These are phyloP conservation scores for Colletotrichum simmondsii DNA, from an alignment of 2,329 filamentous ascomycete genomes.

Conservation along the genomic window DNA sequence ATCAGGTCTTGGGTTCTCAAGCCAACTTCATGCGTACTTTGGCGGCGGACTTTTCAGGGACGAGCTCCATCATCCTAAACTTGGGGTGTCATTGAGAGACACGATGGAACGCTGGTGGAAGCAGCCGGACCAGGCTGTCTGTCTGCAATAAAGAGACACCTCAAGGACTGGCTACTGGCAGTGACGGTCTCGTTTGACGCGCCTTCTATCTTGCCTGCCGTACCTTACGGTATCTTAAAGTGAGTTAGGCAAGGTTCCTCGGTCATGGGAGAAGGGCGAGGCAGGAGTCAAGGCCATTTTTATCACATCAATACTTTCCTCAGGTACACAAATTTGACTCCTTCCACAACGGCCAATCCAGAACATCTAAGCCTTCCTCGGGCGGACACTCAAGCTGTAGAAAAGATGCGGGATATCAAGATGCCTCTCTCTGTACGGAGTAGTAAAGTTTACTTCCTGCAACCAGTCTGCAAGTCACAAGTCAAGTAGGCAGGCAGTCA, in stretches of 20 bases:
- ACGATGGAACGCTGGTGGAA: slow-evolving; percentile 25
- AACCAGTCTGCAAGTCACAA: slow-evolving; percentile 23
- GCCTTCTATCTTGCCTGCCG: no score
- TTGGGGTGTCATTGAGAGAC: slow-evolving; percentile 18
- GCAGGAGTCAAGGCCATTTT: neutral
- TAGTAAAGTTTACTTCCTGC: neutral
- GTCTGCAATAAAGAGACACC: neutral
- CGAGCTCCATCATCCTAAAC: slow-evolving; percentile 8
- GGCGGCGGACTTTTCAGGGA: slow-evolving; percentile 11
- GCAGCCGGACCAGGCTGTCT: slow-evolving; percentile 10
- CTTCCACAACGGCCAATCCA: neutral
- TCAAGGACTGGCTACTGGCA: neutral
- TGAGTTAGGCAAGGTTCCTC: neutral
- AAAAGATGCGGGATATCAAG: neutral
- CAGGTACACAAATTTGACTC: neutral
- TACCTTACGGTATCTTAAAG: no score
- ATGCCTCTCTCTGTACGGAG: neutral
- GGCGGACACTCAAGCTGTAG: no score
- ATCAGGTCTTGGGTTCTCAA: slow-evolving; percentile 24
- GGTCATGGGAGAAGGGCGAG: neutral
- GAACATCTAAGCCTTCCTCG: neutral
- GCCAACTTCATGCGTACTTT: slow-evolving; percentile 6
- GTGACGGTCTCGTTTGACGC: neutral
- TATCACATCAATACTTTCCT: neutral
- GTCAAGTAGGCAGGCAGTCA: slow-evolving; percentile 2